Evolutionary conservation across 176 grass and related monocot species (phyloP), one percentile per base, ranked within the genome.

Genomic region (Eleusine coracana): DNA sequence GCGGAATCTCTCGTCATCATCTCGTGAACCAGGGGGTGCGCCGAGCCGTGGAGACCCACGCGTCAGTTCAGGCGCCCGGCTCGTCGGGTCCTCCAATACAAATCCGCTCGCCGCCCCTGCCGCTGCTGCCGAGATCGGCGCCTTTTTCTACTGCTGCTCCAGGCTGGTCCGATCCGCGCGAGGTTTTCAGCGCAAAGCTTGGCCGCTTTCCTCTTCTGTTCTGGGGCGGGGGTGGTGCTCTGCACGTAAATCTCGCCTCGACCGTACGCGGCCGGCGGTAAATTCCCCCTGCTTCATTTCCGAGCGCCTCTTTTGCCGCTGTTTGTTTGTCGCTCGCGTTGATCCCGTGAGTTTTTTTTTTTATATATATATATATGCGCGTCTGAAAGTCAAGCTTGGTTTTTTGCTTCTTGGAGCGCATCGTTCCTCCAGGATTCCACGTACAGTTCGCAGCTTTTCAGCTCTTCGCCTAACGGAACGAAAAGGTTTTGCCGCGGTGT

Each of bases 241-340:
- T 5, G 73, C 88, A 42, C 84, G 84, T 45, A 70, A 45, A 69
- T 61, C 73, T 55, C 84, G 74, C 84, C 79, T 66, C 66, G 49
- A 7, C 5, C 27, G 52, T 42, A 34, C 29, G 59, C 70, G 10
- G 71, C 21, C 70, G 10, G 71, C 21, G 21, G 56, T 52, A 61
- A 46, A 70, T 61, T 61, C 18, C 59, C 58, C 59, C 58, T 46
- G 71, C 65, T 58, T 46, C 15, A 29, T 77, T 77, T 60, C 42
- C 9, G 13, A 11, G 28, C 61, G 27, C 27, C 76, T 59, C 66
- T 65, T 86, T 49, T 28, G 77, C 87, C 68, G 55, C 81, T 42
- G 18, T 31, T 31, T 28, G 34, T 23, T 7, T 50, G 16, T 39
- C 58, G 31, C 84, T 28, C 14, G 6, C 80, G 68, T 6, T 68